Conservation (phyloP, 306 rosid genomes). For the Lathyrus aphaca region DNA sequence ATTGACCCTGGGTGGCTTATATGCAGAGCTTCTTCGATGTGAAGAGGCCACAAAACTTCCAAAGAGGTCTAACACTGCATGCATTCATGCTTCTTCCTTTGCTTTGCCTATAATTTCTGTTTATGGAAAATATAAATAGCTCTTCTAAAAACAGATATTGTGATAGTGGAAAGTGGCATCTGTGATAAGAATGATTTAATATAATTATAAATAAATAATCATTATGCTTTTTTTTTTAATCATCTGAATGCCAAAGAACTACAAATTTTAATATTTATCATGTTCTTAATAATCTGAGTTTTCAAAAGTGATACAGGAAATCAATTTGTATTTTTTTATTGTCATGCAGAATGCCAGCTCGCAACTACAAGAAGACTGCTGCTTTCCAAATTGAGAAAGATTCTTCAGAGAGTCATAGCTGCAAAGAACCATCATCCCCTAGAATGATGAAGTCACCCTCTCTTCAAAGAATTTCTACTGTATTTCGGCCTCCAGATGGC, state of each 20-base stretch:
- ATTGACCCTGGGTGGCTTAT: constrained; percentile 74
- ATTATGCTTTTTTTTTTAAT: constrained; percentile 3
- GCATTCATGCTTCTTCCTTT: constrained; percentile 36
- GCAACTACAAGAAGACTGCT: constrained; percentile 86
- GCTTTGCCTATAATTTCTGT: constrained; percentile 18
- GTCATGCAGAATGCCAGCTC: constrained; percentile 82
- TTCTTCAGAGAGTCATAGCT: constrained; percentile 84
- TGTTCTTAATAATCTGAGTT: constrained; percentile 13
- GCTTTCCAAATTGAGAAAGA: constrained; percentile 96
- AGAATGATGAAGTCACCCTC: constrained; percentile 93
- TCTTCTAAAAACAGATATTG: constrained; percentile 14
- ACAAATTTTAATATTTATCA: constrained; percentile 14
- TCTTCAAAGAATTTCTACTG: constrained; percentile 77
- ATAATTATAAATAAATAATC: constrained; percentile 32
- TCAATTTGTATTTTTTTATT: constrained; percentile 23
- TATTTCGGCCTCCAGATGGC: constrained; percentile 68
- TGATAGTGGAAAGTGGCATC: constrained; percentile 7
- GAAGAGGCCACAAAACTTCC: constrained; percentile 99
- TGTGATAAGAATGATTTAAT: constrained; percentile 14
- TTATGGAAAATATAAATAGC: constrained; percentile 20
- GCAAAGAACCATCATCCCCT: constrained; percentile 96
- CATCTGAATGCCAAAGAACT: not conserved
- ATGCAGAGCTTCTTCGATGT: constrained; percentile 92
- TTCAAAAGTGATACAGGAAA: constrained; percentile 21
- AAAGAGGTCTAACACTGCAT: constrained; percentile 65